Evolutionary conservation across 148 eudicot species (phyloP).

Genomic region (Mesembryanthemum crystallinum): DNA sequence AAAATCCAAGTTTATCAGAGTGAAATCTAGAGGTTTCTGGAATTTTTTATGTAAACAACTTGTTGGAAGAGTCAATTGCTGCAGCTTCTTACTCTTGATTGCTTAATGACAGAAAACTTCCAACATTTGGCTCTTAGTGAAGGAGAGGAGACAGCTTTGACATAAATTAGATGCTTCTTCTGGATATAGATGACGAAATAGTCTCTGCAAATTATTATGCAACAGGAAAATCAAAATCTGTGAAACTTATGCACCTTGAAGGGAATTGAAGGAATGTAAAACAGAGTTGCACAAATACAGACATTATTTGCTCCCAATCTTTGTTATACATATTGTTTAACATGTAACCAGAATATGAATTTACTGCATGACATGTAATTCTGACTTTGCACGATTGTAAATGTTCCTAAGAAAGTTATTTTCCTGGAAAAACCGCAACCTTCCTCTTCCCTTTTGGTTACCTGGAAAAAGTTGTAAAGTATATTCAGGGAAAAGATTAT

Average conservation of each 20-base stretch:
- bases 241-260: too few relatives aligned
- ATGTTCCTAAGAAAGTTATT: neutral
- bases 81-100: neutral
- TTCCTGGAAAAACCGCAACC: neutral
- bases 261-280: too few relatives aligned
- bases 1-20: neutral
- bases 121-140: neutral
- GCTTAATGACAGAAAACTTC: neutral
- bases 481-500: neutral
- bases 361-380: neutral
- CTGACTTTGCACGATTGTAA: neutral
- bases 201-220: neutral
- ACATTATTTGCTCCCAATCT: neutral
- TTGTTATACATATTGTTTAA: too few relatives aligned
- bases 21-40: neutral
- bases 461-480: neutral
- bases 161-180: conserved; percentile 8
- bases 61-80: neutral
- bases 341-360: too few relatives aligned
- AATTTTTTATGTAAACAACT: conserved; percentile 1
- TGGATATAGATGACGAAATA: conserved; percentile 9
- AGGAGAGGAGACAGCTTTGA: neutral
- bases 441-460: neutral
- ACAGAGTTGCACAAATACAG: neutral
- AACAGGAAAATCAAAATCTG: neutral